Evolutionary conservation across 2,329 filamentous ascomycete genomes (phyloP), one percentile per base, ranked within the genome.

Genomic region (Arthroderma uncinatum): DNA sequence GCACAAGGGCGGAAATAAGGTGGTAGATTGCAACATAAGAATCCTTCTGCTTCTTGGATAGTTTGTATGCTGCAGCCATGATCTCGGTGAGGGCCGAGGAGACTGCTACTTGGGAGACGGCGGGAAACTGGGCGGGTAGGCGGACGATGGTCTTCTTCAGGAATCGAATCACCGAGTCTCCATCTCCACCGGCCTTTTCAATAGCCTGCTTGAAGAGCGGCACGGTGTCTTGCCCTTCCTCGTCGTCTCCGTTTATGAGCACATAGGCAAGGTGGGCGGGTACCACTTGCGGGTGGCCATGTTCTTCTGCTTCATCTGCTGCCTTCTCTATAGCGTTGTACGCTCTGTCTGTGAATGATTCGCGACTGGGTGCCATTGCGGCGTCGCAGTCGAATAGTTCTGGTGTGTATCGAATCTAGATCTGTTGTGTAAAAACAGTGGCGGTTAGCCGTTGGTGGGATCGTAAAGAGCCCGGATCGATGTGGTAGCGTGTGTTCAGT

Each of bases 41-140:
- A 70, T 98, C 93, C 67, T 96, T 97, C 67, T 98, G 93, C n/a
- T 91, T 90, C 75, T 94, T 95, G 65, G 94, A 92, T 56, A 98
- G 74, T 33, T 97, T 90, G 70, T 87, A 84, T 1, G 93, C 90
- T 64, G 88, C 83, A 64, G 90, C 82, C 54, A 98, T 79, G 58
- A 96, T 81, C 64, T 86, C 88, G 61, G 85, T 83, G 73, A 97
- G 91, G 7, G 83, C 78, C 0, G 90, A 89, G 9, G 91, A 56
- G 87, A 84, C 57, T 95, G 85, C 64, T 86, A 83, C 69, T 97
- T 92, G 60, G 93, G 93, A 10, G 93, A 91, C 19, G n/a, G 50
- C 12, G 7, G 93, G 93, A 64, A 96, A 89, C 75, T 98, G 93
- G 68, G 88, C 94, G 2, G 93, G 92, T 65, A 95, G 78, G 57